phyloP scores from a whole-genome alignment of 2,329 filamentous ascomycete genomes.

The Geoglossum cookeanum region DNA sequence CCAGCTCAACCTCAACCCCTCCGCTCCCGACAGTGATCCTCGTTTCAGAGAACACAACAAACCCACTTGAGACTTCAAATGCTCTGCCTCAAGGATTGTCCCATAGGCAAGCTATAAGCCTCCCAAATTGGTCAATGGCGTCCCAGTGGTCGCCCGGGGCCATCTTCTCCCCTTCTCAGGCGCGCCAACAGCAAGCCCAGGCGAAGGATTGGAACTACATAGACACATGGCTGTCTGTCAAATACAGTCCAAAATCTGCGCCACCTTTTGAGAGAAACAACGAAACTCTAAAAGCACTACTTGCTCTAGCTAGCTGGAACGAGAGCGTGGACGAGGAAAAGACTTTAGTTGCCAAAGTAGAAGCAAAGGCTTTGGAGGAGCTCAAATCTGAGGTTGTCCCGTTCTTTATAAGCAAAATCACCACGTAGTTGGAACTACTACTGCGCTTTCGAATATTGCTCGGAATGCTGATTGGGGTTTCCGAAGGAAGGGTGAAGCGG shows the following conservation, averaged over 20 bases:
- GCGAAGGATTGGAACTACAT: constrained; percentile 85
- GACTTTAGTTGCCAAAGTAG: constrained; percentile 35
- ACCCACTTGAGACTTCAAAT: too few relatives aligned
- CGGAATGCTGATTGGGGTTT: background rate
- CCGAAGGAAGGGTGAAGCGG: background rate
- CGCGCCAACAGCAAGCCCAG: constrained; percentile 57
- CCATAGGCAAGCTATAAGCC: background rate
- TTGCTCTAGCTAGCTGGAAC: constrained; percentile 56
- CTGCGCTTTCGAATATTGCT: background rate
- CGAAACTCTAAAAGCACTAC: constrained; percentile 57
- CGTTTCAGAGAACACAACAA: too few relatives aligned
- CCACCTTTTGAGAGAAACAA: constrained; percentile 73
- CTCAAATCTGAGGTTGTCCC: constrained; percentile 17
- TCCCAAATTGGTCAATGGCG: background rate
- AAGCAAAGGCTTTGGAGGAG: constrained; percentile 38
- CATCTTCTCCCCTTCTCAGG: constrained; percentile 40
- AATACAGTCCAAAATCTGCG: constrained; percentile 42
- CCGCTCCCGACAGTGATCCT: too few relatives aligned
- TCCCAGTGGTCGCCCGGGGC: constrained; percentile 3
- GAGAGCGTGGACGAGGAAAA: constrained; percentile 59
- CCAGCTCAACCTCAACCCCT: too few relatives aligned
- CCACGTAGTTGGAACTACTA: background rate
- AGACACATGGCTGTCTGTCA: constrained; percentile 60
- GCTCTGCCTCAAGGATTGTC: background rate
- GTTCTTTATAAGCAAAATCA: background rate